Evolutionary conservation across 2,329 filamentous ascomycete genomes (phyloP).

Genomic region (Aureobasidium sp.): DNA sequence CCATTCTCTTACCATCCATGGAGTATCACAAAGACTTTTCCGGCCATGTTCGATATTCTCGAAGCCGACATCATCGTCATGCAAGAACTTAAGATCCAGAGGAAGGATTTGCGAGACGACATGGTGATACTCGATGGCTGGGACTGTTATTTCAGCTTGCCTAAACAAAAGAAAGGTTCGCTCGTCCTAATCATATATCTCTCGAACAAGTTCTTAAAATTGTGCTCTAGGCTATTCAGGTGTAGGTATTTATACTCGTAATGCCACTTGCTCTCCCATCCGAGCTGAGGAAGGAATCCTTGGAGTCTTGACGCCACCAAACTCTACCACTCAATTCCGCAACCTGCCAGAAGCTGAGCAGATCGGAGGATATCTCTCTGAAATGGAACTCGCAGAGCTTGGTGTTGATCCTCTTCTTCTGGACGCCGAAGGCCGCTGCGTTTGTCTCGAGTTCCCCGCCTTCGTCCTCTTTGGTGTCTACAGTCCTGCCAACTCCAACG

Average conservation of each 20-base stretch:
- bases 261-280: constrained; percentile 74
- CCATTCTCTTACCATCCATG: constrained; percentile 49
- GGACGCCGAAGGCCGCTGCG: constrained; percentile 86
- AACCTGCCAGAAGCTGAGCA: constrained; percentile 66
- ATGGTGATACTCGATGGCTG: constrained; percentile 93
- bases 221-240: constrained; percentile 74
- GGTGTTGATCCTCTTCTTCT: constrained; percentile 62
- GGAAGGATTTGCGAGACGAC: constrained; percentile 84
- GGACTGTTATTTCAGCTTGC: constrained; percentile 94
- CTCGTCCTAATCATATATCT: neutral
- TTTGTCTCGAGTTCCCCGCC: constrained; percentile 86
- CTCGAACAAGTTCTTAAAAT: neutral
- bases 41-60: constrained; percentile 85
- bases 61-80: constrained; percentile 90
- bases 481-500: constrained; percentile 82
- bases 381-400: constrained; percentile 57
- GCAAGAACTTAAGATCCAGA: constrained; percentile 94
- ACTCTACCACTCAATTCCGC: constrained; percentile 62
- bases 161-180: constrained; percentile 82
- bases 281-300: constrained; percentile 91
- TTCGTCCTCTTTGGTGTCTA: constrained; percentile 93
- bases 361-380: constrained; percentile 81
- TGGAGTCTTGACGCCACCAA: constrained; percentile 68
- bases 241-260: constrained; percentile 91
- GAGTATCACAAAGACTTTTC: constrained; percentile 39